Evolutionary conservation across 2,329 filamentous ascomycete species (phyloP), one percentile per base, ranked within the genome.

Genomic region (Epichloe bromicola): DNA sequence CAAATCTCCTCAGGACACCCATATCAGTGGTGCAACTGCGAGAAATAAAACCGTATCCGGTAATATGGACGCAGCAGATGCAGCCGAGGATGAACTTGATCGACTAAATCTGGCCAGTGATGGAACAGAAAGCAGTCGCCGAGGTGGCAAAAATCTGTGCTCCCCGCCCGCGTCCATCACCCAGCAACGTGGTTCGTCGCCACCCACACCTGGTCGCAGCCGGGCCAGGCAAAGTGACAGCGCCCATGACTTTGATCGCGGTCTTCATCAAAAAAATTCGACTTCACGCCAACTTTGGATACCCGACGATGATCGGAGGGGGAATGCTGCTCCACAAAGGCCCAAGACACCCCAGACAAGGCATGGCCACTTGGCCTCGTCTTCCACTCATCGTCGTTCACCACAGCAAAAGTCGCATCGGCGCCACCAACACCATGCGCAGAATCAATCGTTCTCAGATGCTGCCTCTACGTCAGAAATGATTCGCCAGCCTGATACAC

Each of bases 401-500:
- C 48, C 54, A 5, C 57, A 51, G 15, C 48, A 43, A 1, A 51
- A 34, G 38, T 17, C 26, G 15, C 45, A 42, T 7, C 54, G 43
- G 17, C n/a, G 20, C 38, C 44, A 40, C 17, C 36, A 51, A 40
- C 37, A 47, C 39, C 48, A 36, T 17, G 45, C 15, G 11, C 38
- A 46, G 2, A 34, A n/a, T 7, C 40, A 47, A 15, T 30, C 30
- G 43, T 36, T 52, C 4, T 26, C 43, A 10, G 53, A 57, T 11
- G 49, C 50, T 34, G 38, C 51, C 2, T 50, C 54, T 0, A 48
- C 49, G 0, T 46, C 46, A 1, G 49, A 54, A 5, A 50, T 60
- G 50, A 54, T 59, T 20, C 54, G 51, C 1, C 56, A 88, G 57
- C 80, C 78, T 0, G 76, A 83, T 48, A 86, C 82, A 0, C 69